These are phyloP conservation scores for Pistacia integerrima DNA, from an alignment of 345 rosid genomes.

Conservation along the genomic window DNA sequence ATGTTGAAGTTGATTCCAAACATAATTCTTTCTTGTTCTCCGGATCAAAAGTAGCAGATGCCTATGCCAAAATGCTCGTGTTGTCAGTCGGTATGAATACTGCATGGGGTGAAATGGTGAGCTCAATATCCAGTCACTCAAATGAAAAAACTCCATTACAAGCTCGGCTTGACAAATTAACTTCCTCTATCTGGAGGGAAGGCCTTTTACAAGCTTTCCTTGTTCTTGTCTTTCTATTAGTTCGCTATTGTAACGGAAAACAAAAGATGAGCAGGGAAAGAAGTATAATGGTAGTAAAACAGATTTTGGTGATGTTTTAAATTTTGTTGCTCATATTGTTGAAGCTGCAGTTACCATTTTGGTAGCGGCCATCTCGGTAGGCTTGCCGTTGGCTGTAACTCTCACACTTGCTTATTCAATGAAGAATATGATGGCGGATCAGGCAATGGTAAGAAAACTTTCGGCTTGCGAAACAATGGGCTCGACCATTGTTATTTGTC, in stretches of 20 bases:
- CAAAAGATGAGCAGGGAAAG: conserved; percentile 43
- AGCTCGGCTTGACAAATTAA: conserved; percentile 54
- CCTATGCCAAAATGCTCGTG: conserved; percentile 56
- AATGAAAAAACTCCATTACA: conserved; percentile 68
- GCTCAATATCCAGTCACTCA: conserved; percentile 47
- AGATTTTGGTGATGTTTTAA: conserved; percentile 38
- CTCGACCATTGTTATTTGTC: conserved; percentile 65
- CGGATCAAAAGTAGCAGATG: conserved; percentile 50
- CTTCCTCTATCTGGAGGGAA: conserved; percentile 57
- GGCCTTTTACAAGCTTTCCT: conserved; percentile 49
- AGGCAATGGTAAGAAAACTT: conserved; percentile 74
- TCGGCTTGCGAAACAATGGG: conserved; percentile 80
- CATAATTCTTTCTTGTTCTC: conserved; percentile 53
- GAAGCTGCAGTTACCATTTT: conserved; percentile 69
- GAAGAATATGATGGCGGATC: conserved; percentile 76
- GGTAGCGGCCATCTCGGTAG: conserved; percentile 78
- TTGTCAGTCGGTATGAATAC: conserved; percentile 69
- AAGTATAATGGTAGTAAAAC: conserved; percentile 44
- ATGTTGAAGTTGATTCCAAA: conserved; percentile 34
- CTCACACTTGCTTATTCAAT: conserved; percentile 77
- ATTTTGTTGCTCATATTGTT: conserved; percentile 47
- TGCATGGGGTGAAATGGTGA: conserved; percentile 68
- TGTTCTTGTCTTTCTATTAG: conserved; percentile 56
- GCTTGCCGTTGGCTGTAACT: conserved; percentile 70
- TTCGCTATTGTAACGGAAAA: conserved; percentile 72